phyloP scores from a whole-genome alignment of 768 basidiomycete genomes.

The Calocera viscosa region DNA sequence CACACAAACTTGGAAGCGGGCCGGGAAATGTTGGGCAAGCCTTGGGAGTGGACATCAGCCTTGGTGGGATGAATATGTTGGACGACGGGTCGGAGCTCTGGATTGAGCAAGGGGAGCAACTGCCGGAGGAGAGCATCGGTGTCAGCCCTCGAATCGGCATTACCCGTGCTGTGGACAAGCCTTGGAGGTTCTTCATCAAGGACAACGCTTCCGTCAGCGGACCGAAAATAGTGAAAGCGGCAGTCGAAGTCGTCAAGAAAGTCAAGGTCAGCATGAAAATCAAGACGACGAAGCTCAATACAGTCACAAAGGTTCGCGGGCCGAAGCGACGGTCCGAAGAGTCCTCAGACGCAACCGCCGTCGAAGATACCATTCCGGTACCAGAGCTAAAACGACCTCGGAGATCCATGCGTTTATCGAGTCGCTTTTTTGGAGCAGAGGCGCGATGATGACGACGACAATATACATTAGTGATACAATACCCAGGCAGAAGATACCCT shows the following conservation, averaged over 20 bases:
- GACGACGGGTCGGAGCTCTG: background rate
- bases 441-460: background rate
- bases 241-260: background rate
- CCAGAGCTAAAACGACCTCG: background rate
- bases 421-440: background rate
- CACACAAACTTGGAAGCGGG: background rate
- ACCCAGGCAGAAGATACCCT: background rate
- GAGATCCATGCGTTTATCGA: background rate
- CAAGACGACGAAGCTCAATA: background rate
- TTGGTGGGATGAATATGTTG: conserved; percentile 1
- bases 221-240: background rate
- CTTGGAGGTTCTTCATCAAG: conserved; percentile 9
- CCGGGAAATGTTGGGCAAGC: conserved; percentile 1
- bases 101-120: background rate
- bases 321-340: background rate
- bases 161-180: background rate
- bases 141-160: background rate
- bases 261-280: background rate
- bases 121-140: background rate
- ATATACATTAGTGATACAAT: background rate
- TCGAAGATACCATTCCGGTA: no score
- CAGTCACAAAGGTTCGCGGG: background rate
- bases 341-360: background rate
- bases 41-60: background rate
- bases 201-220: background rate